These are phyloP conservation scores for Claviceps monticola DNA, from an alignment of 2,329 filamentous ascomycete species.

Conservation along the genomic window DNA sequence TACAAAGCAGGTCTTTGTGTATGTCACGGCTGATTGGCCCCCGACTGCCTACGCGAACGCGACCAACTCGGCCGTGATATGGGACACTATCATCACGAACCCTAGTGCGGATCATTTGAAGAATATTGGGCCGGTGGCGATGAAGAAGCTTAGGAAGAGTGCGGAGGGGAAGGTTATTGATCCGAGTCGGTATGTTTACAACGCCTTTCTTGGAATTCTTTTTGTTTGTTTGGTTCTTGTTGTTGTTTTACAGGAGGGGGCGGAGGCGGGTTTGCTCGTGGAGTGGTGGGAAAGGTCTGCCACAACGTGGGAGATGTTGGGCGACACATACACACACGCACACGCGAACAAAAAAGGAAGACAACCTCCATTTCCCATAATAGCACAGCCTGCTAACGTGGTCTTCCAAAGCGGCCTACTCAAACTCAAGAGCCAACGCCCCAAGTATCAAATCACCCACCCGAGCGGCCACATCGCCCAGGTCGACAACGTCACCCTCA, in stretches of 20 bases:
- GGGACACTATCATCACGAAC: slow-evolving; percentile 85
- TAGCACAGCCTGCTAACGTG: background rate
- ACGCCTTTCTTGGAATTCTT: no score
- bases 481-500: slow-evolving; percentile 58
- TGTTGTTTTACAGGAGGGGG: background rate
- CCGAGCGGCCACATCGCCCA: slow-evolving; percentile 66
- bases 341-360: background rate
- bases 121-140: slow-evolving; percentile 44
- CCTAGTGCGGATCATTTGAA: slow-evolving; percentile 48
- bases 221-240: no score
- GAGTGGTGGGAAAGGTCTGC: background rate
- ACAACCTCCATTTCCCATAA: no score
- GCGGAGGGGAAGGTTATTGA: slow-evolving; percentile 47
- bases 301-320: background rate
- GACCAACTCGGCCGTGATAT: slow-evolving; percentile 71
- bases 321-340: background rate
- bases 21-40: slow-evolving; percentile 71
- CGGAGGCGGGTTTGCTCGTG: background rate
- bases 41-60: slow-evolving; percentile 20
- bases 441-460: slow-evolving; percentile 96
- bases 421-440: slow-evolving; percentile 67
- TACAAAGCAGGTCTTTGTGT: slow-evolving; percentile 96
- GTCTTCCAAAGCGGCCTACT: slow-evolving; percentile 49
- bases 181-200: slow-evolving; percentile 33
- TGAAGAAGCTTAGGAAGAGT: slow-evolving; percentile 48